Percentiles rank a stretch among this genome's conserved stretches.
Conservation (phyloP, 2,329 filamentous ascomycete species). For the Fusarium pininemorale region DNA sequence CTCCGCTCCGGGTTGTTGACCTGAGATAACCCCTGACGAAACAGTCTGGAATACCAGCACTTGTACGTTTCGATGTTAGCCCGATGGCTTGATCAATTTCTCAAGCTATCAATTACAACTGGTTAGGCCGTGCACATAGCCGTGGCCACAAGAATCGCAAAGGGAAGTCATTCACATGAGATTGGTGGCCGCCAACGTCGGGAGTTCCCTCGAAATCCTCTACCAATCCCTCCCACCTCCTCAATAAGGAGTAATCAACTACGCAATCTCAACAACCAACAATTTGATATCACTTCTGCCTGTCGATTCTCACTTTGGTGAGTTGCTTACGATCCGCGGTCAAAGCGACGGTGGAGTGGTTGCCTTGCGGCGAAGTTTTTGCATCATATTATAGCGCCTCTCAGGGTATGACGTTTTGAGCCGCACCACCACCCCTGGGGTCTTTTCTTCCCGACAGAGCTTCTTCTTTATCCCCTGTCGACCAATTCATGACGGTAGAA, state of each 20-base stretch:
- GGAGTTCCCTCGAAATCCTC: neutral
- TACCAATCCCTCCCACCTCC: neutral
- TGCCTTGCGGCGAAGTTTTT: slow-evolving; percentile 26
- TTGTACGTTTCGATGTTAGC: neutral
- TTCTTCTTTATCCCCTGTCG: slow-evolving; percentile 5
- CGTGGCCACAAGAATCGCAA: neutral
- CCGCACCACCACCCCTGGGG: slow-evolving; percentile 21
- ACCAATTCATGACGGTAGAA: slow-evolving; percentile 19
- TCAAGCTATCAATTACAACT: neutral
- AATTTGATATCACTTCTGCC: neutral
- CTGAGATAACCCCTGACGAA: neutral
- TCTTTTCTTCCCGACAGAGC: neutral
- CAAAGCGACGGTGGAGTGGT: slow-evolving; percentile 12
- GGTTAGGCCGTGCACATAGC: neutral
- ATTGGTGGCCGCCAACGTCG: neutral
- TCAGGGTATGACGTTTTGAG: slow-evolving; percentile 36
- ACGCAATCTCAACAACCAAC: neutral
- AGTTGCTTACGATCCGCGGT: neutral
- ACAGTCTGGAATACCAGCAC: neutral
- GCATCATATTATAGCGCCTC: slow-evolving; percentile 35
- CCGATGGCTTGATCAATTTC: neutral
- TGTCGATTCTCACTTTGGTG: neutral
- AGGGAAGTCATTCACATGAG: neutral
- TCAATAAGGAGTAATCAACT: neutral
- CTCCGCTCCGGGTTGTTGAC: neutral